Evolutionary conservation across 768 basidiomycete genomes (phyloP).

Genomic region (Auriscalpium orientale): DNA sequence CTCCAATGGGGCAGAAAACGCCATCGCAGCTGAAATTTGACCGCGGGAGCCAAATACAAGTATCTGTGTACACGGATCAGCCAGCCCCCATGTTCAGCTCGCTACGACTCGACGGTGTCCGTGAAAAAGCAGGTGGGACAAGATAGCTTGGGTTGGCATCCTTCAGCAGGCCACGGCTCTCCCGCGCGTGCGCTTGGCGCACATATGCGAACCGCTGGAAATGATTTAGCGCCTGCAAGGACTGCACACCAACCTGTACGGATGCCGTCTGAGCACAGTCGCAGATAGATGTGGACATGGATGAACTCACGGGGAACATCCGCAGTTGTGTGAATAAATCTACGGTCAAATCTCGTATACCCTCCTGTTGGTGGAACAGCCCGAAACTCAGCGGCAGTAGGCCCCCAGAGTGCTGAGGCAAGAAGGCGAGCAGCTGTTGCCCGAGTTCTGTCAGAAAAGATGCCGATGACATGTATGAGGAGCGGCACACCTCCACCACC

Average conservation of each 20-base stretch:
- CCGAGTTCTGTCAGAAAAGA: background rate
- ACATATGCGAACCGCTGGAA: slow-evolving; percentile 88
- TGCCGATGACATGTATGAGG: background rate
- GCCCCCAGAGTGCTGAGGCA: slow-evolving; percentile 74
- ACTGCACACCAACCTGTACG: slow-evolving; percentile 66
- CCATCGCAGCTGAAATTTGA: too few relatives aligned
- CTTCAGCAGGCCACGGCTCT: slow-evolving; percentile 20
- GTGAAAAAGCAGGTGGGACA: slow-evolving; percentile 10
- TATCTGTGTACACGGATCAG: background rate
- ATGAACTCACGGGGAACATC: slow-evolving; percentile 55
- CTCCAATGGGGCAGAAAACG: too few relatives aligned
- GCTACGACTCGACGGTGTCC: slow-evolving; percentile 4
- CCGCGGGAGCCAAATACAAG: too few relatives aligned
- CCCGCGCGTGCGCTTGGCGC: slow-evolving; percentile 67
- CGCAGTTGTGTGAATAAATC: slow-evolving; percentile 80
- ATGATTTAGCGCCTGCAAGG: slow-evolving; percentile 73
- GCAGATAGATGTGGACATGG: slow-evolving; percentile 5
- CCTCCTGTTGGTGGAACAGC: slow-evolving; percentile 80
- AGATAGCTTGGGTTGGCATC: slow-evolving; percentile 1
- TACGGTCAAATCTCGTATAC: slow-evolving; percentile 70
- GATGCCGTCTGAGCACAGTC: background rate
- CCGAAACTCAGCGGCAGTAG: slow-evolving; percentile 82
- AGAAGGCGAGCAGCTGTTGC: slow-evolving; percentile 66
- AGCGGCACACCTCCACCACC: slow-evolving; percentile 65
- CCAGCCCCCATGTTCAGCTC: slow-evolving; percentile 7